phyloP scores from a whole-genome alignment of 345 rosid species.

The Arabidopsis suecica region DNA sequence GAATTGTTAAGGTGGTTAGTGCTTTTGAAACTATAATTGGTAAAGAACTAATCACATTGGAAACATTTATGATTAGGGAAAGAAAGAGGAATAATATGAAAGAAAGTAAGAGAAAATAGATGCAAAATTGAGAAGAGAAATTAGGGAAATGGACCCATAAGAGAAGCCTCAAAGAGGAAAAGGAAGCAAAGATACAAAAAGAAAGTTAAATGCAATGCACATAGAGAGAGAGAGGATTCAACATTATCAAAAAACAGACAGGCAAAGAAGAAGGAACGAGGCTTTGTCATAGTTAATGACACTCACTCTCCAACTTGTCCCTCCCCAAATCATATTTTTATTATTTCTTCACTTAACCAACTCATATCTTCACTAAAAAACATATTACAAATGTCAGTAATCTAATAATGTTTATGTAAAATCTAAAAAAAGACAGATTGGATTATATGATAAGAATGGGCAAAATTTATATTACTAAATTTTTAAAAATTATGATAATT shows the following conservation, averaged over 20 bases:
- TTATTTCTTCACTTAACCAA: constrained; percentile 7
- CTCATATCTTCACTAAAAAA: constrained; percentile 28
- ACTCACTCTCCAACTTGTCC: constrained; percentile 41
- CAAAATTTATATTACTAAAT: background rate
- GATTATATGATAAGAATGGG: constrained; percentile 38
- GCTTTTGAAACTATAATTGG: background rate
- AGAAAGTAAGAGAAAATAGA: constrained; percentile 32
- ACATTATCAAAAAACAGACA: constrained; percentile 35
- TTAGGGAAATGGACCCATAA: constrained; percentile 36
- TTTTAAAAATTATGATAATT: constrained; percentile 22
- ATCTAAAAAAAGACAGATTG: constrained; percentile 35
- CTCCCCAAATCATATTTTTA: constrained; percentile 10
- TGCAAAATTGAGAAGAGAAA: constrained; percentile 10
- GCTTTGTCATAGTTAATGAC: constrained; percentile 46
- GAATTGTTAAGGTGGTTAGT: background rate
- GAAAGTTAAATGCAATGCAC: constrained; percentile 36
- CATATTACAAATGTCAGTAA: constrained; percentile 41
- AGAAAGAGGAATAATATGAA: constrained; percentile 30
- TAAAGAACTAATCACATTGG: constrained; percentile 6
- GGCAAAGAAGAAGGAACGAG: constrained; percentile 42
- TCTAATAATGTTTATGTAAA: constrained; percentile 32
- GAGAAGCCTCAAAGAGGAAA: constrained; percentile 32
- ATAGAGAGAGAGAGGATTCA: constrained; percentile 39
- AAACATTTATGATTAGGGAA: constrained; percentile 10
- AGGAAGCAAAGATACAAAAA: constrained; percentile 13